A percentile compares a stretch with the other conserved stretches of the same genome.
These are phyloP conservation scores for Phytophthora boehmeriae DNA, from an alignment of 352 stramenopile genomes.

Conservation along the genomic window DNA sequence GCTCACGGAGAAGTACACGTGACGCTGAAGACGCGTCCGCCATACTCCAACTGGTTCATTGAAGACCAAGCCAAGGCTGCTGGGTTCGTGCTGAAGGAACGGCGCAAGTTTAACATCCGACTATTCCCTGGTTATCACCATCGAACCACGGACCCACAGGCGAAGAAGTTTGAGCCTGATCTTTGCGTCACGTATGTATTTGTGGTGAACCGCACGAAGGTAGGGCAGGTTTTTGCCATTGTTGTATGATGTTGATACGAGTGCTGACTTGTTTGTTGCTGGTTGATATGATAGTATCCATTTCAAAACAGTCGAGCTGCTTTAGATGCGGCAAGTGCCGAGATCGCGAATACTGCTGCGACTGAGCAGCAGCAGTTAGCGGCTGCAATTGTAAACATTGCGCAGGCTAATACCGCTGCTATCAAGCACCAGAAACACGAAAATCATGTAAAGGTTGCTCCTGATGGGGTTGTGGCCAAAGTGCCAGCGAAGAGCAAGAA, in stretches of 20 bases:
- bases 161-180: slow-evolving; percentile 85
- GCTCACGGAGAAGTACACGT: slow-evolving; percentile 77
- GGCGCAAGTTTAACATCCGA: slow-evolving; percentile 70
- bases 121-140: slow-evolving; percentile 88
- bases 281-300: slow-evolving; percentile 29
- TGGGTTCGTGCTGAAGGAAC: slow-evolving; percentile 81
- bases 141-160: slow-evolving; percentile 84
- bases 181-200: slow-evolving; percentile 88
- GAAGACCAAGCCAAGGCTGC: slow-evolving; percentile 78
- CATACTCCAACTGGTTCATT: slow-evolving; percentile 90
- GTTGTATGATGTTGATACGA: neutral
- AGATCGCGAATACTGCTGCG: slow-evolving; percentile 13
- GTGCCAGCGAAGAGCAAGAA: neutral
- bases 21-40: slow-evolving; percentile 84
- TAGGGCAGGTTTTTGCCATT: slow-evolving; percentile 20
- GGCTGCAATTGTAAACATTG: slow-evolving; percentile 37
- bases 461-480: neutral
- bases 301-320: slow-evolving; percentile 36
- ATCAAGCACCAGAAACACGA: slow-evolving; percentile 10
- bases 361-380: slow-evolving; percentile 32
- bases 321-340: slow-evolving; percentile 19
- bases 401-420: slow-evolving; percentile 18
- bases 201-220: slow-evolving; percentile 81
- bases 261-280: slow-evolving; percentile 7
- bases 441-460: neutral